Conservation (phyloP, 352 stramenopile species). For the Thraustotheca clavata region DNA sequence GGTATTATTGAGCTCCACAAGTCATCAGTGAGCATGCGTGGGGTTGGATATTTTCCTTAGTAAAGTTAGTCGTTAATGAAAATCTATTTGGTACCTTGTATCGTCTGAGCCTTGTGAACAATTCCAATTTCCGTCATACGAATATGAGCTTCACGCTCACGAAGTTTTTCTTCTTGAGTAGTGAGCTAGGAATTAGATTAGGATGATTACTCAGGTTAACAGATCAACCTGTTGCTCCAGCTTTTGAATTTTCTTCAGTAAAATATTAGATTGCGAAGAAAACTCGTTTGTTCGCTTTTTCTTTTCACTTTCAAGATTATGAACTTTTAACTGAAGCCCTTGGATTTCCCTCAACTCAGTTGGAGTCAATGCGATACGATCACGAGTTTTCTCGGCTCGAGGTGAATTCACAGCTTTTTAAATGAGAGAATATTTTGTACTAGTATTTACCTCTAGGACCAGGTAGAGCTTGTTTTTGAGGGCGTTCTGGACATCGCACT, state of each 20-base stretch:
- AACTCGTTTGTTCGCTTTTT: conserved; percentile 37
- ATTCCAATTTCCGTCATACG: conserved; percentile 23
- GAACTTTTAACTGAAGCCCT: conserved; percentile 22
- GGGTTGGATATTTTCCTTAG: neutral
- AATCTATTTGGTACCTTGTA: neutral
- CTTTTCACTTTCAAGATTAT: conserved; percentile 44
- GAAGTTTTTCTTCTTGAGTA: neutral
- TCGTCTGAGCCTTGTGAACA: neutral
- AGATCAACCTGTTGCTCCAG: conserved; percentile 56
- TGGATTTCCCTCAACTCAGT: conserved; percentile 10
- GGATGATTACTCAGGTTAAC: conserved; percentile 24
- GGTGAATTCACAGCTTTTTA: neutral
- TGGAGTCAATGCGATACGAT: neutral
- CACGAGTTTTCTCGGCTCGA: neutral
- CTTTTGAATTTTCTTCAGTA: conserved; percentile 54
- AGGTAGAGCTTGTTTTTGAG: neutral
- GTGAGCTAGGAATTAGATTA: neutral
- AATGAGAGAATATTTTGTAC: neutral
- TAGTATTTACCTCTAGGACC: neutral
- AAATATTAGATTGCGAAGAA: conserved; percentile 55
- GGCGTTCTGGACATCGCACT: conserved; percentile 9
- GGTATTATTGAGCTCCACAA: conserved; percentile 6
- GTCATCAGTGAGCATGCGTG: conserved; percentile 14
- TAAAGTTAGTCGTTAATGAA: neutral
- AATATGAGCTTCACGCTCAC: conserved; percentile 31